phyloP scores from a whole-genome alignment of 148 eudicot genomes.

The Tetragonia tetragonoides region DNA sequence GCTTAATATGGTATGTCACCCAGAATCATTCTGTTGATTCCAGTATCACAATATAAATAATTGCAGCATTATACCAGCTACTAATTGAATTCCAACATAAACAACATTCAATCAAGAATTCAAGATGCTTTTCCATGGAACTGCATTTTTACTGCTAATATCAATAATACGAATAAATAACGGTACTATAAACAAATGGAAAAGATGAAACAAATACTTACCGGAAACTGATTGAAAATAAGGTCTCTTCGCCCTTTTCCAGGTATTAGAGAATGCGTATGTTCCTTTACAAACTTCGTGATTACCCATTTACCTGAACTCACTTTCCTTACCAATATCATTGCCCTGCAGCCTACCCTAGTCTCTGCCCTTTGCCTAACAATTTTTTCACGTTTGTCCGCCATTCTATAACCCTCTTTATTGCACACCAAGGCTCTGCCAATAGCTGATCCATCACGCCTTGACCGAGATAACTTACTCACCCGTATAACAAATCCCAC shows the following conservation, averaged over 20 bases:
- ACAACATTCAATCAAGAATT: neutral
- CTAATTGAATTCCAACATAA: neutral
- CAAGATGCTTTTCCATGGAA: neutral
- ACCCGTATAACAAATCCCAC: slow-evolving; percentile 89
- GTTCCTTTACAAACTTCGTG: slow-evolving; percentile 90
- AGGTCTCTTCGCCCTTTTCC: slow-evolving; percentile 87
- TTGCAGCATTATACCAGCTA: neutral
- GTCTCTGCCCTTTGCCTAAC: slow-evolving; percentile 87
- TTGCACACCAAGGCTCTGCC: slow-evolving; percentile 95
- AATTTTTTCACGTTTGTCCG: slow-evolving; percentile 87
- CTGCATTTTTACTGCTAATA: neutral
- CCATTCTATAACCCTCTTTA: slow-evolving; percentile 84
- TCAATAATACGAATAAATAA: neutral
- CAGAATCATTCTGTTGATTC: neutral
- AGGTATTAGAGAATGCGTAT: slow-evolving; percentile 75
- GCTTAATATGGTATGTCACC: neutral
- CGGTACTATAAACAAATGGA: neutral
- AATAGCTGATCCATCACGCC: slow-evolving; percentile 92
- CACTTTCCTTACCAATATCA: slow-evolving; percentile 85
- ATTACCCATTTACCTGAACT: slow-evolving; percentile 83
- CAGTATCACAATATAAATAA: neutral
- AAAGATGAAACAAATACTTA: slow-evolving; percentile 35
- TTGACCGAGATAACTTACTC: slow-evolving; percentile 90
- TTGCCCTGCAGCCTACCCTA: slow-evolving; percentile 95
- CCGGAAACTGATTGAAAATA: slow-evolving; percentile 81